Base-by-base conservation (phyloP, 1,284 basidiomycete genomes). In the Cutaneotrichosporon sp. region DNA sequence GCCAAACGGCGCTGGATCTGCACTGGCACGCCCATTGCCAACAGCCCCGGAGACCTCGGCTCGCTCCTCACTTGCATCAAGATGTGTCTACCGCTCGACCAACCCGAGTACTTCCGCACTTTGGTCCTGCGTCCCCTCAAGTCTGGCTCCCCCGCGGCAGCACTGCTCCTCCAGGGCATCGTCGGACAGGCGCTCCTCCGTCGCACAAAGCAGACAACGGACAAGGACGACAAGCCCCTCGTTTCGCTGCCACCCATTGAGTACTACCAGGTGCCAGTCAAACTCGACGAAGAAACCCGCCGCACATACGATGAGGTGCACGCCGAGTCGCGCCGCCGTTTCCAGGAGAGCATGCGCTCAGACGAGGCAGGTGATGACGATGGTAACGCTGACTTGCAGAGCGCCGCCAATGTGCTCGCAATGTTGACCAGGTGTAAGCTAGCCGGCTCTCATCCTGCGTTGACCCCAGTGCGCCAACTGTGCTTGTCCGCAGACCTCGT, bases 181-280 rank as follows among this genome's bases (percentile, higher is more conserved):
- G 92, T 95, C 85, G 87, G 83, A 52, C 89, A 91, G 32, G 84
- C 88, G 16, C 91, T 92, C 61, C 88, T 96, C 53, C 88, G 92
- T 6, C 85, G 92, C 38, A 93, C 91, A 5, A 94, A 94, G 78
- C 90, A 93, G 80, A 89, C 88, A 87, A 89, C 90, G 84, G 90
- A 93, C 73, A 84, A 82, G 10, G 78, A 86, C 13, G 92, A 92
- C 16, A 87, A 88, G 22, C 79, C 83, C 14, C 82, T 95, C 10
- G 85, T 95, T 8, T 84, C 87, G 22, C 82, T 95, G 18, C 92
- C 92, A 30, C 86, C 89, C 4, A 90, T 91, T 51, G 75, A 76
- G 53, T 74, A 69, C 59, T 78, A 75, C 62, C 70, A 75, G 60
- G 69, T 66, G 13, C 61, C 86, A 18, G 89, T 96, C n/a, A 79